These are phyloP conservation scores for Nyctanthes arbortristis DNA, from an alignment of 257 asterid genomes.

Conservation along the genomic window DNA sequence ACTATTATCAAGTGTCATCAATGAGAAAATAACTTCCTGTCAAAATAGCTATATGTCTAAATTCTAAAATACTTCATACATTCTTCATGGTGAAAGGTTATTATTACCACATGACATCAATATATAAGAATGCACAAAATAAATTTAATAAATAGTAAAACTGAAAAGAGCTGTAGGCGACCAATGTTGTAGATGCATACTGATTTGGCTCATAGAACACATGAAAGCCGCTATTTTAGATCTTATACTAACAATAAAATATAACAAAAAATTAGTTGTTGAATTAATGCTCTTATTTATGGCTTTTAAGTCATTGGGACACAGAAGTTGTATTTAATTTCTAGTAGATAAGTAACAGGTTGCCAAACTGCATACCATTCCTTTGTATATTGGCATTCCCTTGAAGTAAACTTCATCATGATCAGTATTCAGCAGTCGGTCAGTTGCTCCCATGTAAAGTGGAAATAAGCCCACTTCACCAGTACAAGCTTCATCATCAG, in stretches of 20 bases:
- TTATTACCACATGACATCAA: background rate
- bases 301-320: background rate
- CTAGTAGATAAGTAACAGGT: background rate
- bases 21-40: background rate
- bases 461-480: constrained; percentile 92
- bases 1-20: background rate
- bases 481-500: constrained; percentile 71
- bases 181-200: background rate
- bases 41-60: background rate
- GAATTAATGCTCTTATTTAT: background rate
- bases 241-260: background rate
- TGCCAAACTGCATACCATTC: constrained; percentile 54
- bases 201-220: background rate
- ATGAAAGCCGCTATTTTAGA: background rate
- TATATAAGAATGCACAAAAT: background rate
- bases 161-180: background rate
- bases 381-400: constrained; percentile 88
- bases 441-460: constrained; percentile 72
- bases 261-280: background rate
- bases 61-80: background rate
- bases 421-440: constrained; percentile 77
- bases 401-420: constrained; percentile 83
- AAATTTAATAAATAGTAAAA: too few species aligned
- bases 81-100: background rate
- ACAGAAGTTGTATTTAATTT: background rate